Evolutionary conservation across 345 rosid genomes (phyloP).

Genomic region (Hibiscus trionum): DNA sequence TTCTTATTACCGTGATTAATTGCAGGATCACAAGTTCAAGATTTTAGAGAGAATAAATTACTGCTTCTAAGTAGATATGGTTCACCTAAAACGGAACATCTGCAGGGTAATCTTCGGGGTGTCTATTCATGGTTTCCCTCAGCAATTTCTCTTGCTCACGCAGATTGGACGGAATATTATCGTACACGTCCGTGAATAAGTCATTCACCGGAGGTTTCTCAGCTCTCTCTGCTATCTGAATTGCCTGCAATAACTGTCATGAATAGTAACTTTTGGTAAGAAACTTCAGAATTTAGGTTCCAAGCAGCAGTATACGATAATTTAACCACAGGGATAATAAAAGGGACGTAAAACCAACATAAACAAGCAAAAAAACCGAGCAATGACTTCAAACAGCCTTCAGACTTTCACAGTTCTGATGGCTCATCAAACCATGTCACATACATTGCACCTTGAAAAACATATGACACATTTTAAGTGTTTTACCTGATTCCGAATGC

Average conservation of each 20-base stretch:
- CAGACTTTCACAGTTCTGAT: neutral
- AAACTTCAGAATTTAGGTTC: neutral
- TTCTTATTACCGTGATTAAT: too few relatives aligned
- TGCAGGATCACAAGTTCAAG: too few relatives aligned
- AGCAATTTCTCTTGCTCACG: conserved; percentile 56
- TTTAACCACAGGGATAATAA: neutral
- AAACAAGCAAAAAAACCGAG: neutral
- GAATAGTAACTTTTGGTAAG: neutral
- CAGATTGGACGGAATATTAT: conserved; percentile 60
- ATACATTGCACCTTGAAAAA: neutral
- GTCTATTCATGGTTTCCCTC: conserved; percentile 40
- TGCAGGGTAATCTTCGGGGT: conserved; percentile 65
- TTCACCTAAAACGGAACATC: conserved; percentile 48
- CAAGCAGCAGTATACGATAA: neutral
- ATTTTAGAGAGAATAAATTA: neutral
- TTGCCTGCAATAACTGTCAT: conserved; percentile 58
- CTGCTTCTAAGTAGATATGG: neutral
- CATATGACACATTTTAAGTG: neutral
- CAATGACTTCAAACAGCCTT: neutral
- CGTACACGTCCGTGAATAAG: conserved; percentile 70
- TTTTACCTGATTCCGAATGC: conserved; percentile 61
- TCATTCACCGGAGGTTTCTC: conserved; percentile 63
- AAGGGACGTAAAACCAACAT: neutral
- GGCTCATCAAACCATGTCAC: neutral
- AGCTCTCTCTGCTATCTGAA: conserved; percentile 63